These are phyloP conservation scores for Boletus subparvulus DNA, from an alignment of 768 basidiomycete species.

Conservation along the genomic window DNA sequence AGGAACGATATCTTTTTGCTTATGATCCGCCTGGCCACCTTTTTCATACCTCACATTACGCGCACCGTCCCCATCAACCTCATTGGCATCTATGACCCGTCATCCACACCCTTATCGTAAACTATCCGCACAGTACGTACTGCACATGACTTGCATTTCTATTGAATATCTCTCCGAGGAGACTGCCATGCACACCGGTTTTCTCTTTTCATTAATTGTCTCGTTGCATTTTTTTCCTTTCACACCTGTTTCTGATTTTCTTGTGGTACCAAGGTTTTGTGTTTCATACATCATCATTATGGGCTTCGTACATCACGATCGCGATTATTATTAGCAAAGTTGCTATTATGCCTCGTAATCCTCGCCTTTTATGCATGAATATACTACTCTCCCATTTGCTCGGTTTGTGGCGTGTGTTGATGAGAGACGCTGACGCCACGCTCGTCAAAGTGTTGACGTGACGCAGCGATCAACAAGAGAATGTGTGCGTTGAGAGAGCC, in stretches of 20 bases:
- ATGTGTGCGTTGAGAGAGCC: neutral
- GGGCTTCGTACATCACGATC: slow-evolving; percentile 15
- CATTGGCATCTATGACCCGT: slow-evolving; percentile 29
- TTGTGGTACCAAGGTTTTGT: slow-evolving; percentile 17
- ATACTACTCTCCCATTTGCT: slow-evolving; percentile 6
- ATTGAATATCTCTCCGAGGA: slow-evolving; percentile 20
- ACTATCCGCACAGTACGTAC: slow-evolving; percentile 28
- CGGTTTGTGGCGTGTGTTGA: neutral
- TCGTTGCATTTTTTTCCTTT: slow-evolving; percentile 3
- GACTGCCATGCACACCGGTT: neutral
- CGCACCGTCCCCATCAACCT: slow-evolving; percentile 2
- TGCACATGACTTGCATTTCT: slow-evolving; percentile 33
- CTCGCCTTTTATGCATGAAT: slow-evolving; percentile 18
- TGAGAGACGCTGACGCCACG: neutral
- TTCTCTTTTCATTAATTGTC: neutral
- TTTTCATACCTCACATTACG: slow-evolving; percentile 4
- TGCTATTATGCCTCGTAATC: slow-evolving; percentile 17
- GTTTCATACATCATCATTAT: slow-evolving; percentile 10
- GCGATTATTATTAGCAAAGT: slow-evolving; percentile 23
- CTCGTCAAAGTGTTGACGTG: slow-evolving; percentile 5
- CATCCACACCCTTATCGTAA: slow-evolving; percentile 23
- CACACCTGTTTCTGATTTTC: neutral
- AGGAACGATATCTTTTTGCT: slow-evolving; percentile 34
- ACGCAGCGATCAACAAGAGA: slow-evolving; percentile 15
- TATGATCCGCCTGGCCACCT: slow-evolving; percentile 20